phyloP scores from a whole-genome alignment of 257 asterid species.

The Plantago major region DNA sequence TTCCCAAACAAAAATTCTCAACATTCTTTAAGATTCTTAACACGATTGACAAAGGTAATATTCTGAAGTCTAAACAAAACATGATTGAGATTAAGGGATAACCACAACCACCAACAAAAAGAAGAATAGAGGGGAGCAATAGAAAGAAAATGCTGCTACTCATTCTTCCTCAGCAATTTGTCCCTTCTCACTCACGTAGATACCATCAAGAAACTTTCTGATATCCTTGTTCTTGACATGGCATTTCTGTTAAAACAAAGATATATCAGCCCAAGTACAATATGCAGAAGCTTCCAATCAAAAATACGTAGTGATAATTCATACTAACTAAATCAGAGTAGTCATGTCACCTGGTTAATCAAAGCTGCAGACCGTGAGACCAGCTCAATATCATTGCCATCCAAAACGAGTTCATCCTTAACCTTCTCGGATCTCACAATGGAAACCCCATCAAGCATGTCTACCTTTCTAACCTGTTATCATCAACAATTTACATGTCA shows the following conservation, averaged over 20 bases:
- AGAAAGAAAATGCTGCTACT: conserved; percentile 8
- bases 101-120: conserved; percentile 1
- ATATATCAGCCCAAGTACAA: not conserved
- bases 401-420: conserved; percentile 48
- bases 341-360: conserved; percentile 40
- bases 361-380: conserved; percentile 52
- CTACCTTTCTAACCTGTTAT: conserved; percentile 58
- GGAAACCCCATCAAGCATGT: conserved; percentile 54
- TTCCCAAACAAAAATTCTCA: conserved; percentile 32
- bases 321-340: not conserved
- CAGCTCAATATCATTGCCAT: conserved; percentile 50
- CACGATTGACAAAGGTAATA: not conserved
- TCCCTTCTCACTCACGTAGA: conserved; percentile 85
- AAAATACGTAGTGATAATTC: not conserved
- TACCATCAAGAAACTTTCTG: conserved; percentile 83
- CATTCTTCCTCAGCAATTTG: conserved; percentile 52
- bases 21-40: not conserved
- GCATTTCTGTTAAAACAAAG: conserved; percentile 55
- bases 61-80: conserved; percentile 11
- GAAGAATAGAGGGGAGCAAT: not conserved
- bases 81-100: not conserved
- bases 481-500: not conserved
- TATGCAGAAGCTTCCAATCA: not conserved
- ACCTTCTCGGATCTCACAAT: conserved; percentile 53
- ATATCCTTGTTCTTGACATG: conserved; percentile 94